These are phyloP conservation scores for Talaromyces stipitatus DNA, from an alignment of 495 filamentous ascomycete species.

Conservation along the genomic window DNA sequence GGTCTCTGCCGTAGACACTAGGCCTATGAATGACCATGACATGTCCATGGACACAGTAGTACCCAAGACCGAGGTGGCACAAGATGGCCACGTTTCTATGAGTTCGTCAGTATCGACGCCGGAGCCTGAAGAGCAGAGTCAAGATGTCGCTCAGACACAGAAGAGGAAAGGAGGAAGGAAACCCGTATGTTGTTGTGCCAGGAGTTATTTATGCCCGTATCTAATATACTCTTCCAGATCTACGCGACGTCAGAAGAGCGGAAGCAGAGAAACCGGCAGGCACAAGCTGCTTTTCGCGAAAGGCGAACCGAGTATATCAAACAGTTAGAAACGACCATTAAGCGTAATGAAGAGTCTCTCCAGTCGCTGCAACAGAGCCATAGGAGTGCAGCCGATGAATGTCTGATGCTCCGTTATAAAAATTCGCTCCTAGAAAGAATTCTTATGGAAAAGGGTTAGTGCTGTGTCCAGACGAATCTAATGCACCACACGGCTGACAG, in stretches of 20 bases:
- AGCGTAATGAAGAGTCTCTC: slow-evolving; percentile 90
- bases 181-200: slow-evolving; percentile 59
- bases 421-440: slow-evolving; percentile 95
- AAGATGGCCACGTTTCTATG: slow-evolving; percentile 38
- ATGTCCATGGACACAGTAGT: slow-evolving; percentile 33
- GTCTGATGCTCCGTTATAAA: slow-evolving; percentile 96
- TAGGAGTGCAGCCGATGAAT: slow-evolving; percentile 91
- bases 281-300: slow-evolving; percentile 94
- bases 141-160: slow-evolving; percentile 55
- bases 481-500: slow-evolving; percentile 8
- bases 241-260: slow-evolving; percentile 98
- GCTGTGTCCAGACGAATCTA: not conserved
- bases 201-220: slow-evolving; percentile 14
- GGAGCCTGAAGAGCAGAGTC: slow-evolving; percentile 51
- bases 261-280: slow-evolving; percentile 95
- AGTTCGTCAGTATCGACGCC: slow-evolving; percentile 44
- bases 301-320: slow-evolving; percentile 98
- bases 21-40: slow-evolving; percentile 29
- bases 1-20: slow-evolving; percentile 42
- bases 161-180: slow-evolving; percentile 97
- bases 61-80: slow-evolving; percentile 39
- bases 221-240: slow-evolving; percentile 50
- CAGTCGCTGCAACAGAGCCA: slow-evolving; percentile 90
- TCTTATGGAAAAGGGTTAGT: slow-evolving; percentile 83
- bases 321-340: slow-evolving; percentile 94